A percentile compares a stretch with the other conserved stretches of the same genome.
These are phyloP conservation scores for Arthrobotrys conoides DNA, from an alignment of 2,329 filamentous ascomycete genomes.

Conservation along the genomic window DNA sequence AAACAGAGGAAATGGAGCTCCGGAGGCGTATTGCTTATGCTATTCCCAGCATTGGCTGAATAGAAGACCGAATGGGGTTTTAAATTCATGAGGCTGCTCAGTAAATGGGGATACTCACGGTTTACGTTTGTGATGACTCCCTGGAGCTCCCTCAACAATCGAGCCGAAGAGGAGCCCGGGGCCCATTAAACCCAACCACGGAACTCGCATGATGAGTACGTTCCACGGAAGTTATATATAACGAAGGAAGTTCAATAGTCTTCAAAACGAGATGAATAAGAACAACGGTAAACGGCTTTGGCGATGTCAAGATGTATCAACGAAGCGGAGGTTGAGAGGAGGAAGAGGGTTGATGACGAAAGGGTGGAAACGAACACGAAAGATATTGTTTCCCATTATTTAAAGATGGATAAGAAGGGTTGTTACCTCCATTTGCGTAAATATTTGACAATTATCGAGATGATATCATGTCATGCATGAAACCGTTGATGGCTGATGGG, in stretches of 20 bases:
- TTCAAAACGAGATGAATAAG: conserved; percentile 9
- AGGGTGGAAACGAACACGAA: neutral
- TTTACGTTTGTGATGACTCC: conserved; percentile 44
- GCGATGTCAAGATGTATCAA: conserved; percentile 20
- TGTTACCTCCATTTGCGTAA: neutral
- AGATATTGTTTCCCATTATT: neutral
- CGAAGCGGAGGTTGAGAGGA: conserved; percentile 22
- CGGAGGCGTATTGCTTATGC: neutral
- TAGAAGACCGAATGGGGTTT: neutral
- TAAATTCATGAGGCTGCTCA: neutral
- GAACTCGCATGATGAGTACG: conserved; percentile 28
- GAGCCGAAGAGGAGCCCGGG: conserved; percentile 28
- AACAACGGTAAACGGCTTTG: neutral
- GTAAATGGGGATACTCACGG: conserved; percentile 40
- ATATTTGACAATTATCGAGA: neutral
- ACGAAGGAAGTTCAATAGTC: conserved; percentile 39
- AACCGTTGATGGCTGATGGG: neutral
- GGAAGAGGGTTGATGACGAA: neutral
- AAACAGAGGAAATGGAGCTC: too few relatives aligned
- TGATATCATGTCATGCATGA: neutral
- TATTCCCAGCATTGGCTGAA: neutral
- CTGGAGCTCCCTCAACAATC: conserved; percentile 43
- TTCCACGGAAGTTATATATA: conserved; percentile 23
- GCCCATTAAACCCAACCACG: conserved; percentile 18
- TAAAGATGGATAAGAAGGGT: neutral